phyloP scores from a whole-genome alignment of 768 basidiomycete species.

The Psilocybe cubensis region DNA sequence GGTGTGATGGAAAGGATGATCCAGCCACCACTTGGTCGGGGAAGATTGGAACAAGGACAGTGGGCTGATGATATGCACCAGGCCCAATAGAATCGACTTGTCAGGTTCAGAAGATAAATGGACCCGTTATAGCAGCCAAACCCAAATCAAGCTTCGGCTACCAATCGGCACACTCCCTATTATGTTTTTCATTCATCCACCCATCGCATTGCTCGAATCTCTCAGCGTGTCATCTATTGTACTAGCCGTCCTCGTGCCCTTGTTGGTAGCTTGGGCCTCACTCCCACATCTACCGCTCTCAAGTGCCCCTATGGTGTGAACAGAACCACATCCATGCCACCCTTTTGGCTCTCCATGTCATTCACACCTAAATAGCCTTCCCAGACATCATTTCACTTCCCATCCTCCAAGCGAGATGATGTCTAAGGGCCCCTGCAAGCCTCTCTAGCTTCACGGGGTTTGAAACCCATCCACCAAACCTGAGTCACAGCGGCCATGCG shows the following conservation, averaged over 20 bases:
- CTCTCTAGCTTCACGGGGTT: conserved; percentile 14
- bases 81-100: conserved; percentile 29
- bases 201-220: conserved; percentile 8
- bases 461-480: not conserved
- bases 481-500: conserved; percentile 3
- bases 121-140: conserved; percentile 26
- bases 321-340: not conserved
- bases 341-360: not conserved
- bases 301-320: not conserved
- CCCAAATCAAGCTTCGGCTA: conserved; percentile 30
- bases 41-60: conserved; percentile 14
- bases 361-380: not conserved
- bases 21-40: conserved; percentile 26
- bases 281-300: not conserved
- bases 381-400: not conserved
- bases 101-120: conserved; percentile 33
- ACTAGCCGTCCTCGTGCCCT: conserved; percentile 3
- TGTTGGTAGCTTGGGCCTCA: not conserved
- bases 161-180: conserved; percentile 21
- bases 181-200: conserved; percentile 6
- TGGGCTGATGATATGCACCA: conserved; percentile 27
- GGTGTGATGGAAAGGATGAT: conserved; percentile 14
- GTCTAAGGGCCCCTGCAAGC: conserved; percentile 8
- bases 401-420: conserved; percentile 1
- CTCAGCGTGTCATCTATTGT: not conserved